Base-by-base conservation (phyloP, 169 alveolate genomes). In the Theileria sp. region DNA sequence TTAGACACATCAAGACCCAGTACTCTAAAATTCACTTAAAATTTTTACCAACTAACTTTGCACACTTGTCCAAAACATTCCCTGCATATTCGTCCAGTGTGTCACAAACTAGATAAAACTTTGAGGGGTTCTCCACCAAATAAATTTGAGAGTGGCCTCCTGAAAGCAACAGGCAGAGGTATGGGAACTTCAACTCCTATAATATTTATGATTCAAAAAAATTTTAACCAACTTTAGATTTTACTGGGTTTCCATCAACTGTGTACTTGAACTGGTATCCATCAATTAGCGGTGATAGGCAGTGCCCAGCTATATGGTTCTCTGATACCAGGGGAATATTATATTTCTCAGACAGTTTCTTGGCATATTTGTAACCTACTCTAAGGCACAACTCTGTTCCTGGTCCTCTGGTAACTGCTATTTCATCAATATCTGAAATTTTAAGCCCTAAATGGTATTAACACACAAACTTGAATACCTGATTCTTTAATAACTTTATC, bases 61-160 rank as follows among this genome's bases (percentile, higher is more conserved):
- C 91, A 28, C 87, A 77, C 61, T 85, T 85, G 75, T 85, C 70
- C 19, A 85, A 32, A 25, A 79, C 87, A 34, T 68, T 70, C 25
- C 91, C 91, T 21, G 80, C 87, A 75, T 68, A 85, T 54, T 64
- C 68, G 76, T 85, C 91, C 86, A 62, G 75, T 0, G 91, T 78
- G 30, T 85, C 91, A n/a, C 68, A 56, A 30, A 85, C 7, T 74
- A 85, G 56, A 75, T 78, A 83, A 83, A 72, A 85, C 73, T 50
- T 62, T 26, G 75, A 49, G 19, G 91, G 86, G 28, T 72, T 65
- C 76, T 77, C 85, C 56, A 79, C 91, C 62, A 85, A 77, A 50
- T 85, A 85, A 7, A 87, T 81, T 44, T 86, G 93, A n/a, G 93
- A 80, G 86, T 87, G 93, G 17, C 93, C 93, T 3, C 93, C 93